These are phyloP conservation scores for Colletotrichum paranaense DNA, from an alignment of 2,329 filamentous ascomycete genomes.

Conservation along the genomic window DNA sequence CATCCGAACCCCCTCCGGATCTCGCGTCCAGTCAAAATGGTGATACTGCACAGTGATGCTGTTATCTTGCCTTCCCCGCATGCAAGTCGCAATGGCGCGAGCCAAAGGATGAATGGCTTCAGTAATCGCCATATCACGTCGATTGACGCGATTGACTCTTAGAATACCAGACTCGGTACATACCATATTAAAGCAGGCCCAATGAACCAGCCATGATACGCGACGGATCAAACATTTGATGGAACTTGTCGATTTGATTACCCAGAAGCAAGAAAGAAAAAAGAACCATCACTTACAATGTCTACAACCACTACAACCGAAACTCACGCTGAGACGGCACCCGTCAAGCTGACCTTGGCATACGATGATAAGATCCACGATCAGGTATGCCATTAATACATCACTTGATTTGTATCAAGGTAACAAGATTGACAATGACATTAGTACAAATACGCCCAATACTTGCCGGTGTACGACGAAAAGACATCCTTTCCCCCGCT, in stretches of 20 bases:
- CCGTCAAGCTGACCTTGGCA: constrained; percentile 16
- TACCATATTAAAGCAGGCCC: not conserved
- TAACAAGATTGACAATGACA: not conserved
- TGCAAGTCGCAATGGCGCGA: not conserved
- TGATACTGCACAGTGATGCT: not conserved
- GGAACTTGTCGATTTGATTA: not conserved
- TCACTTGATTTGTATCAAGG: not conserved
- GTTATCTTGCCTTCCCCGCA: not conserved
- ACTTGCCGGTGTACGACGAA: constrained; percentile 49
- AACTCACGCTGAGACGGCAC: constrained; percentile 41
- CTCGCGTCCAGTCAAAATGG: not conserved
- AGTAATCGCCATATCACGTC: constrained; percentile 2
- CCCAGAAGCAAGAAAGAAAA: not conserved
- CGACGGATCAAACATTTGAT: not conserved
- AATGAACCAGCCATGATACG: not conserved
- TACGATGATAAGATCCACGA: constrained; percentile 24
- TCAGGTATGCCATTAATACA: not conserved
- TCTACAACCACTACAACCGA: constrained; percentile 89
- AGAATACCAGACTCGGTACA: not conserved
- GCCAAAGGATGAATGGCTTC: not conserved
- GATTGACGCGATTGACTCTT: constrained; percentile 3
- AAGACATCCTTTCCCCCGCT: constrained; percentile 43
- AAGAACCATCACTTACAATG: constrained; percentile 62
- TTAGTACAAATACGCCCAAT: constrained; percentile 46
- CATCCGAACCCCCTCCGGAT: not conserved